Base-by-base conservation (phyloP, 352 stramenopile genomes). In the Peronospora farinosa region DNA sequence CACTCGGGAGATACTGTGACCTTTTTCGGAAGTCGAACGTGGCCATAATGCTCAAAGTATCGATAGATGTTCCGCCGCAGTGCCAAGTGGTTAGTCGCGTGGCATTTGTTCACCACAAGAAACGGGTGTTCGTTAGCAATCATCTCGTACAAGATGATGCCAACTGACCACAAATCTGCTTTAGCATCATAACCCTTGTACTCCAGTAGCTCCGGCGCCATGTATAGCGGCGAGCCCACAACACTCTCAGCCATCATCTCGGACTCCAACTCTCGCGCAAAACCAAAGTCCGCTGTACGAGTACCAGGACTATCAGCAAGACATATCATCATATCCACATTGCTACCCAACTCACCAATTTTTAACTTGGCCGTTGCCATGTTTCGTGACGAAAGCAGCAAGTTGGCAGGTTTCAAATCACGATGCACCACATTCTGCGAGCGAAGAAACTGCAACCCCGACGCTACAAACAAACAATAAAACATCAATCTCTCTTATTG, bases 121-220 rank as follows among this genome's bases (percentile, higher is more conserved):
- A 90, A 90, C 23, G 79, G 79, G 30, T 90, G 79, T 40, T 86
- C 75, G 35, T 88, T 86, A 23, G 64, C 76, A n/a, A 90, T 65
- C 79, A 90, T 90, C 54, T 90, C 79, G 61, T 87, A 90, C 16
- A 90, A 43, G 46, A 90, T 90, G 32, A 90, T 88, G 0, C 79
- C 79, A 21, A 90, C 79, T 3, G 74, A 86, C 79, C 79, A 90
- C 25, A 90, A 55, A 51, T 90, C 79, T 0, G 79, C 79, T 57
- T 88, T 90, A 21, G 79, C 79, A 47, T 90, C 77, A 54, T 90
- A 90, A 53, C 76, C 84, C 58, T 90, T 90, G 74, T 88, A 90
- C 61, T 90, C 79, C 25, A 90, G 63, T 16, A 90, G 50, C 40
- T 90, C 79, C 0, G 79, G 79, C 0, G 79, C 79, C 79, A 90